Percentiles rank a stretch among this genome's conserved stretches.
phyloP scores from a whole-genome alignment of 441 rosid species.

The Breynia disticha region DNA sequence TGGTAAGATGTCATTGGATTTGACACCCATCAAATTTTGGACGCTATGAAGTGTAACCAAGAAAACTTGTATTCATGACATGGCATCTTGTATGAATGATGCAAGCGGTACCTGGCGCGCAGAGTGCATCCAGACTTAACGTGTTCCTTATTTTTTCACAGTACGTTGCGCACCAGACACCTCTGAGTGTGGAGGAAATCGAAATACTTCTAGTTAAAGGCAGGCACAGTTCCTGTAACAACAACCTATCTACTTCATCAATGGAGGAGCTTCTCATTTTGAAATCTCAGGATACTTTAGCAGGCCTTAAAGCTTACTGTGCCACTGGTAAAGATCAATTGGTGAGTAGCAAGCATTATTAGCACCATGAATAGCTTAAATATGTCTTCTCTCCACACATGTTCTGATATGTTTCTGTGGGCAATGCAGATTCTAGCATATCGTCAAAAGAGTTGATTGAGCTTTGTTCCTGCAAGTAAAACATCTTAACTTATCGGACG shows the following conservation, averaged over 20 bases:
- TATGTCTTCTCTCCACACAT: no score
- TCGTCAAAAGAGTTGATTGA: slow-evolving; percentile 26
- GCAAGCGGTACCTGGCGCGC: no score
- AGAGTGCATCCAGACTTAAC: no score
- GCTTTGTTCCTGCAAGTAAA: no score
- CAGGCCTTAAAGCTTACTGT: slow-evolving; percentile 27
- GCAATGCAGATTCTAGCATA: slow-evolving; percentile 37
- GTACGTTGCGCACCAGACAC: slow-evolving; percentile 53
- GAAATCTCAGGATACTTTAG: slow-evolving; percentile 40
- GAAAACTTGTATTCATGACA: no score
- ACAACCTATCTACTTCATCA: slow-evolving; percentile 21
- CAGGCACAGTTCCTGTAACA: slow-evolving; percentile 17
- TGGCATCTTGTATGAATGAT: no score
- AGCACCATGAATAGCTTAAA: slow-evolving; percentile 25
- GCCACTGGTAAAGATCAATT: slow-evolving; percentile 22
- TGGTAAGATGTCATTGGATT: no score
- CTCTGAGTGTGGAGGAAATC: slow-evolving; percentile 36
- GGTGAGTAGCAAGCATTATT: slow-evolving; percentile 40
- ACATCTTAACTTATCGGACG: no score
- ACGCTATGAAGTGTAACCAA: no score
- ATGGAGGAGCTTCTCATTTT: slow-evolving; percentile 38
- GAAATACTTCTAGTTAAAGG: slow-evolving; percentile 40
- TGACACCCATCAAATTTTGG: no score
- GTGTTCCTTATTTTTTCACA: slow-evolving; percentile 14
- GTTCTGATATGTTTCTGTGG: not conserved